Percentiles rank a stretch among this genome's conserved stretches.
Conservation (phyloP, 306 rosid genomes). For the Rosa rugosa region DNA sequence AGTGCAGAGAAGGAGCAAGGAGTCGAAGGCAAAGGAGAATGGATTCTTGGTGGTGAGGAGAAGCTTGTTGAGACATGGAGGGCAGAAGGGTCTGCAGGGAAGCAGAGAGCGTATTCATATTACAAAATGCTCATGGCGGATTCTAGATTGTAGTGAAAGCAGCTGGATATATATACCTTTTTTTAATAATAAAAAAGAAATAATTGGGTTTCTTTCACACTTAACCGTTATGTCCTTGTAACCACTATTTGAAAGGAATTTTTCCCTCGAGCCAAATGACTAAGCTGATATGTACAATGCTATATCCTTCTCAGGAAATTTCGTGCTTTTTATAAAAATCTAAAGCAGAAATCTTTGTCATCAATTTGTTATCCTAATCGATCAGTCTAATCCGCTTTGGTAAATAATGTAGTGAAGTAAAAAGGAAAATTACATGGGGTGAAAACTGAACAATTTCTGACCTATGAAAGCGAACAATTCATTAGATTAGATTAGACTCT, state of each 20-base stretch:
- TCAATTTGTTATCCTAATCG: not conserved
- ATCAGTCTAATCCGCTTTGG: not conserved
- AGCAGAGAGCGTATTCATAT: not conserved
- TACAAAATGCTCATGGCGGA: not conserved
- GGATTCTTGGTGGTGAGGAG: conserved; percentile 3
- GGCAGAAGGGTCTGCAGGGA: not conserved
- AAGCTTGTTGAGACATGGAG: conserved; percentile 13
- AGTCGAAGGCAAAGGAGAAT: conserved; percentile 34
- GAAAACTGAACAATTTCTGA: not conserved
- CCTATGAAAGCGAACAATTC: not conserved
- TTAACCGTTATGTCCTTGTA: not conserved
- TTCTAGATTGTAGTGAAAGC: not conserved
- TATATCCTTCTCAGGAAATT: not conserved
- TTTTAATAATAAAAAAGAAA: not conserved
- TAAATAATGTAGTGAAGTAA: not conserved
- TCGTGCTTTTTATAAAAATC: not conserved
- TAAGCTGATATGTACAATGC: not conserved
- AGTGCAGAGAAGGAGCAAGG: conserved; percentile 57
- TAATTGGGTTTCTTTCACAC: not conserved
- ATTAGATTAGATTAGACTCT: not conserved
- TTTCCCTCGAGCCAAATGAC: not conserved
- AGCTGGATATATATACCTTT: not conserved
- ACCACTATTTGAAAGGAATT: not conserved
- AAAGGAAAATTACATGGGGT: not conserved
- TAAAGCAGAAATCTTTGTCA: not conserved